phyloP scores from a whole-genome alignment of 345 rosid genomes.

The Aquilaria sinensis region DNA sequence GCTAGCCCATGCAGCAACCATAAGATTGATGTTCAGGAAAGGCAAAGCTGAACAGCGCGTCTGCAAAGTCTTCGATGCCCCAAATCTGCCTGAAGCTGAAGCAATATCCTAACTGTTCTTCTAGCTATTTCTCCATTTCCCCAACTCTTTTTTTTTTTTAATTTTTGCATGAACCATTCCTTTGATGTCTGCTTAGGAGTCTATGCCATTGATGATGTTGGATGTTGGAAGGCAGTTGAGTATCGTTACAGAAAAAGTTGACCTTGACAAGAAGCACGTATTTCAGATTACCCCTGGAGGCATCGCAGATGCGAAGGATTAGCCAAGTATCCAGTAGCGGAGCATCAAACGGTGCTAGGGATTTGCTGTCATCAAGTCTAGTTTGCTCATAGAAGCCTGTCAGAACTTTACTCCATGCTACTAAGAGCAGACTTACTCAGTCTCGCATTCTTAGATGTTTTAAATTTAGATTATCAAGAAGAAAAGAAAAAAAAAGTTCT shows the following conservation, averaged over 20 bases:
- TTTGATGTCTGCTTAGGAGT: not conserved
- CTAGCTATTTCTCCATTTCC: not conserved
- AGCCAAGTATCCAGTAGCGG: slow-evolving; percentile 7
- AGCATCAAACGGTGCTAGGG: too few species aligned
- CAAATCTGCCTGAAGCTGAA: slow-evolving; percentile 86
- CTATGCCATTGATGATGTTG: not conserved
- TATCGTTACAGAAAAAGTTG: not conserved
- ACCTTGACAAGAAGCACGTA: slow-evolving; percentile 45
- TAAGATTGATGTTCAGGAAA: slow-evolving; percentile 86
- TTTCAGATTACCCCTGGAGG: slow-evolving; percentile 89
- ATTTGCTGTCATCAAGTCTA: too few species aligned
- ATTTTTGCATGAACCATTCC: not conserved
- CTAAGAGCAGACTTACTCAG: too few species aligned
- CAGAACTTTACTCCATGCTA: too few species aligned
- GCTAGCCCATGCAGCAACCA: slow-evolving; percentile 79
- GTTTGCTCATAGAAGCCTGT: too few species aligned
- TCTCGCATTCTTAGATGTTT: too few species aligned
- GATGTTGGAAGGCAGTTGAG: not conserved
- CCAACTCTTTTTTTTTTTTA: too few species aligned
- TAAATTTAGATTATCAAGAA: too few species aligned
- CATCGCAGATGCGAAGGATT: slow-evolving; percentile 84
- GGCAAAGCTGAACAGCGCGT: slow-evolving; percentile 90
- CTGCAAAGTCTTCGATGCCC: slow-evolving; percentile 94
- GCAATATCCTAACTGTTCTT: slow-evolving; percentile 63
- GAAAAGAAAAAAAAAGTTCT: too few species aligned